These are phyloP conservation scores for Hyaloperonospora brassicae DNA, from an alignment of 352 stramenopile species.

Conservation along the genomic window DNA sequence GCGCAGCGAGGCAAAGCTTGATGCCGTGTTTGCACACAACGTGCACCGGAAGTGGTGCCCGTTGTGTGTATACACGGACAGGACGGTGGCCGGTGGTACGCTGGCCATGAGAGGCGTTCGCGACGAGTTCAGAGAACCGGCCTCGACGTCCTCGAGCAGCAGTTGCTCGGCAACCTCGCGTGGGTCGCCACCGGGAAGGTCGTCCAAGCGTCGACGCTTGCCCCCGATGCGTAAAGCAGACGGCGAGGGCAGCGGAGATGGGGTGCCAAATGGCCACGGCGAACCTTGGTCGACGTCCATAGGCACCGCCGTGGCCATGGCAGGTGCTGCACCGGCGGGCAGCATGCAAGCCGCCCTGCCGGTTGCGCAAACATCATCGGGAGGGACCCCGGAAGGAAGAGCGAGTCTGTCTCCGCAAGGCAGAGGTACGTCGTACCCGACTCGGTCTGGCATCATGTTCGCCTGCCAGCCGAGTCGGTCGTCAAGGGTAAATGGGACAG, in stretches of 20 bases:
- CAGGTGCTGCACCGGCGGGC: not conserved
- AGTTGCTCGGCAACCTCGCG: slow-evolving; percentile 8
- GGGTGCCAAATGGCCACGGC: not conserved
- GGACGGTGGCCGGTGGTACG: not conserved
- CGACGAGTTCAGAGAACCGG: not conserved
- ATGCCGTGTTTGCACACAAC: too few relatives aligned
- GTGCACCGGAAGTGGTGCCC: too few relatives aligned
- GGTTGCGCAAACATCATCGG: too few relatives aligned
- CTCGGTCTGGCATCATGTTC: too few relatives aligned
- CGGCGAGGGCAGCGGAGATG: not conserved
- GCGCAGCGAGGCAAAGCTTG: not conserved
- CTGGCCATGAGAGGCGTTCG: slow-evolving; percentile 7
- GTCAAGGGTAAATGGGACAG: too few relatives aligned
- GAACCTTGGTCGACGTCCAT: too few relatives aligned
- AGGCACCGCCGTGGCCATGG: too few relatives aligned
- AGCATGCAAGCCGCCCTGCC: not conserved
- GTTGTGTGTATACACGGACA: too few relatives aligned
- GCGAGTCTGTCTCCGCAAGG: too few relatives aligned
- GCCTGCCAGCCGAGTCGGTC: too few relatives aligned
- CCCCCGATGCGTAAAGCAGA: not conserved
- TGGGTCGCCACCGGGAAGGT: slow-evolving; percentile 2
- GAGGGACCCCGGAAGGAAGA: too few relatives aligned
- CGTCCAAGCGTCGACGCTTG: slow-evolving; percentile 12
- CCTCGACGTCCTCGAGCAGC: slow-evolving; percentile 4
- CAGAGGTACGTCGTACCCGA: too few relatives aligned